phyloP scores from a whole-genome alignment of 1,284 basidiomycete species.

The Apiotrichum gracile region DNA sequence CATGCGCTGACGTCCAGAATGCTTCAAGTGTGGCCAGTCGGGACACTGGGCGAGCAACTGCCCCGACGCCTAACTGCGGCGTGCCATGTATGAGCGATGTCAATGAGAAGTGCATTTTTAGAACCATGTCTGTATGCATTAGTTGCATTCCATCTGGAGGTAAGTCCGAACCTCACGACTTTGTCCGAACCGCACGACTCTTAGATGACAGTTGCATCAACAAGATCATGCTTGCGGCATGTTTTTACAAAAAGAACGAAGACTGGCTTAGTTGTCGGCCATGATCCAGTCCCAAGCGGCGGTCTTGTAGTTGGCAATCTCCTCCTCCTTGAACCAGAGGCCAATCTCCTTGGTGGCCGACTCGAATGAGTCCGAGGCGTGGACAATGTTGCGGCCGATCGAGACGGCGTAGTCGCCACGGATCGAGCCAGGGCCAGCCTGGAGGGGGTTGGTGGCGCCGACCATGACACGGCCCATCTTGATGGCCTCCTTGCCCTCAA shows the following conservation, averaged over 20 bases:
- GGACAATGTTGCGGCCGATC: slow-evolving; percentile 21
- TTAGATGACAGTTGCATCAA: no score
- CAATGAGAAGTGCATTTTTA: background rate
- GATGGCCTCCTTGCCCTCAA: slow-evolving; percentile 45
- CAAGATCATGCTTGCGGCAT: no score
- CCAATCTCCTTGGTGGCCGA: slow-evolving; percentile 51
- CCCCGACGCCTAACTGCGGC: slow-evolving; percentile 15
- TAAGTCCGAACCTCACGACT: no score
- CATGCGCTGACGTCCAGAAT: slow-evolving; percentile 15
- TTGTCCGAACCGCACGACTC: no score
- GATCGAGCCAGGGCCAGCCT: slow-evolving; percentile 35
- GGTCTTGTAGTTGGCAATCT: slow-evolving; percentile 46
- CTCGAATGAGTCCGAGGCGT: slow-evolving; percentile 50
- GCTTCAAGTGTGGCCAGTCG: slow-evolving; percentile 41
- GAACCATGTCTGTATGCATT: background rate
- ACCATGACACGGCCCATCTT: slow-evolving; percentile 43
- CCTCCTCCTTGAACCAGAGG: slow-evolving; percentile 49
- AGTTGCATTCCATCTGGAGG: no score
- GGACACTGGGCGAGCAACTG: slow-evolving; percentile 50
- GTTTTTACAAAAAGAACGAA: no score
- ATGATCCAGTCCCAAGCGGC: slow-evolving; percentile 17
- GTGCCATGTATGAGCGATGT: background rate
- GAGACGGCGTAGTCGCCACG: slow-evolving; percentile 44
- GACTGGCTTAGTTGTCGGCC: slow-evolving; percentile 17
- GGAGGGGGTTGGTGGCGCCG: slow-evolving; percentile 44